Conservation (phyloP, 352 stramenopile species). For the Phytophthora nicotianae region DNA sequence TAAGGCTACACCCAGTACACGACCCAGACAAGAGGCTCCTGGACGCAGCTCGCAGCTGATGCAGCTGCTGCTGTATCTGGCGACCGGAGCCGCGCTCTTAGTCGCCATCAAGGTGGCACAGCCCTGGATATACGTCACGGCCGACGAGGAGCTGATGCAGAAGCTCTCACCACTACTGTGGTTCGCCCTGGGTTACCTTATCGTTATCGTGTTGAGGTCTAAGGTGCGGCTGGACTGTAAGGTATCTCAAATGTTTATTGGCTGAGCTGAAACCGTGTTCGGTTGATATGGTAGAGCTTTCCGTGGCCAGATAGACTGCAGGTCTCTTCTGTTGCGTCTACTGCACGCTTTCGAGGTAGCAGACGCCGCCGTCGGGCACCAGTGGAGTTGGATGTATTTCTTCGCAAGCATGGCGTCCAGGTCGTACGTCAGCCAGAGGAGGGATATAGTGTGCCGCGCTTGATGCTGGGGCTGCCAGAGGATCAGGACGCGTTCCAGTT, state of each 20-base stretch:
- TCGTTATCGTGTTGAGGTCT: conserved; percentile 50
- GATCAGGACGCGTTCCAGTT: conserved; percentile 56
- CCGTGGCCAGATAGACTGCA: conserved; percentile 58
- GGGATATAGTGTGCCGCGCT: conserved; percentile 30
- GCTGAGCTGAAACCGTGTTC: conserved; percentile 2
- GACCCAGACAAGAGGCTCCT: conserved; percentile 9
- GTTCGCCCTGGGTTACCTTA: conserved; percentile 58
- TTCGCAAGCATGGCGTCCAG: conserved; percentile 50
- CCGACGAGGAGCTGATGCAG: conserved; percentile 32
- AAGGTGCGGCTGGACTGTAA: conserved; percentile 29
- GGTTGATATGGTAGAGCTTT: conserved; percentile 41
- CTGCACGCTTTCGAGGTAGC: neutral
- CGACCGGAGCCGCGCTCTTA: neutral
- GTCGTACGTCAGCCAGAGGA: conserved; percentile 35
- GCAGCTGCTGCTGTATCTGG: conserved; percentile 20
- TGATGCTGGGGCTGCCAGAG: conserved; percentile 43
- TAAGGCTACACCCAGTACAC: conserved; percentile 9
- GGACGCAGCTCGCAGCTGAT: conserved; percentile 8
- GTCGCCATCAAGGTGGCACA: conserved; percentile 29
- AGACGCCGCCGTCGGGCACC: conserved; percentile 17
- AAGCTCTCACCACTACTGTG: conserved; percentile 54
- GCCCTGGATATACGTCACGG: conserved; percentile 17
- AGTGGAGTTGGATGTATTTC: conserved; percentile 30
- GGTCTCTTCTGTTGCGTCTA: conserved; percentile 14
- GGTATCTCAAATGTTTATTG: neutral